These are phyloP conservation scores for Pulveroboletus sp. DNA, from an alignment of 768 basidiomycete genomes.

Conservation along the genomic window DNA sequence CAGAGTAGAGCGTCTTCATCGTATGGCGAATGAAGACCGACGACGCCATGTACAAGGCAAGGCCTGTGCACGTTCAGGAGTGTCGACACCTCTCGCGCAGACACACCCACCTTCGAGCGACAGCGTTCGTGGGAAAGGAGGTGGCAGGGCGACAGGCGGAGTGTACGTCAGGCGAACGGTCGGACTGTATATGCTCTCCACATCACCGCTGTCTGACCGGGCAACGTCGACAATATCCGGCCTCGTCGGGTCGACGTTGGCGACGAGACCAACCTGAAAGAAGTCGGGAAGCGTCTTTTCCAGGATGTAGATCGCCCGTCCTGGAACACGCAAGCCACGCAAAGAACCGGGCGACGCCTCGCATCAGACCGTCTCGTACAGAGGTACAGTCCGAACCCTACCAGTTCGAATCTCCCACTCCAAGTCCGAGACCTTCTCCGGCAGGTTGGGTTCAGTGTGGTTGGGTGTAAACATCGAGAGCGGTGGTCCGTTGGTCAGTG, in stretches of 20 bases:
- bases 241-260: slow-evolving; percentile 44
- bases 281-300: slow-evolving; percentile 68
- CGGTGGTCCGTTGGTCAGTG: slow-evolving; percentile 7
- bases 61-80: slow-evolving; percentile 40
- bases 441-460: slow-evolving; percentile 6
- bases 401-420: slow-evolving; percentile 82
- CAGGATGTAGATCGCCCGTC: slow-evolving; percentile 65
- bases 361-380: slow-evolving; percentile 27
- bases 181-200: slow-evolving; percentile 57
- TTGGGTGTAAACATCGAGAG: slow-evolving; percentile 24
- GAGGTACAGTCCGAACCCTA: slow-evolving; percentile 23
- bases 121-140: slow-evolving; percentile 65
- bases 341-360: slow-evolving; percentile 11
- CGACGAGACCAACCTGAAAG: slow-evolving; percentile 62
- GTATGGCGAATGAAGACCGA: slow-evolving; percentile 68
- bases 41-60: slow-evolving; percentile 67
- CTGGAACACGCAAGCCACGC: slow-evolving; percentile 32
- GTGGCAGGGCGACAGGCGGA: slow-evolving; percentile 59
- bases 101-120: slow-evolving; percentile 58
- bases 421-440: slow-evolving; percentile 47
- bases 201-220: slow-evolving; percentile 27
- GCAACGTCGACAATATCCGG: slow-evolving; percentile 25
- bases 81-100: background rate
- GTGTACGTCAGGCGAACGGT: slow-evolving; percentile 61
- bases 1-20: slow-evolving; percentile 68